A percentile compares a stretch with the other conserved stretches of the same genome.
These are phyloP conservation scores for Kodamaea kakaduensis DNA, from an alignment of 805 yeast species.

Conservation along the genomic window DNA sequence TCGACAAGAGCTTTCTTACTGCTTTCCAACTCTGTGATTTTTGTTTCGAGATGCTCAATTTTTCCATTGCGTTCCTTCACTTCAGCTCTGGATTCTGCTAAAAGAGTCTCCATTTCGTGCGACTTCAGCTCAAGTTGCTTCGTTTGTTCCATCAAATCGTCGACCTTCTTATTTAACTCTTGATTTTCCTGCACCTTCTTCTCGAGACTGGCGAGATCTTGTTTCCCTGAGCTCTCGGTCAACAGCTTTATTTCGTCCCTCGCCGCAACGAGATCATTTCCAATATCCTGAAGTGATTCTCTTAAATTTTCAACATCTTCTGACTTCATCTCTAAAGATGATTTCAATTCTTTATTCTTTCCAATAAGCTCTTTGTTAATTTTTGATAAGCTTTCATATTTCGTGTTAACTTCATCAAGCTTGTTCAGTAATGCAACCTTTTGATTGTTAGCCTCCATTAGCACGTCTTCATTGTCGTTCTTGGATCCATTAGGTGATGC, in stretches of 20 bases:
- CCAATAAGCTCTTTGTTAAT: slow-evolving; percentile 16
- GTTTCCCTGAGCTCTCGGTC: too few species aligned
- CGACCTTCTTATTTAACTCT: not conserved
- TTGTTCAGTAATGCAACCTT: not conserved
- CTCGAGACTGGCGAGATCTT: slow-evolving; percentile 9
- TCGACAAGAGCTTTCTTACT: slow-evolving; percentile 18
- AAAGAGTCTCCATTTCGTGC: not conserved
- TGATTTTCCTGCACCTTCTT: not conserved
- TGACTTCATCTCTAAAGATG: slow-evolving; percentile 35
- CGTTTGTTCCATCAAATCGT: not conserved
- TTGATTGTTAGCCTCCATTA: not conserved
- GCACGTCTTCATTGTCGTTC: slow-evolving; percentile 1
- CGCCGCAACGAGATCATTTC: slow-evolving; percentile 73
- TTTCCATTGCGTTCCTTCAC: not conserved
- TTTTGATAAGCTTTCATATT: slow-evolving; percentile 14
- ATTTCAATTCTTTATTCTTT: slow-evolving; percentile 18
- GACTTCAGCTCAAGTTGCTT: slow-evolving; percentile 1
- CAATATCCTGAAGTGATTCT: slow-evolving; percentile 74
- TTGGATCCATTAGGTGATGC: slow-evolving; percentile 2
- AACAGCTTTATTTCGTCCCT: slow-evolving; percentile 51
- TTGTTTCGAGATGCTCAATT: not conserved
- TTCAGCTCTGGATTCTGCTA: not conserved
- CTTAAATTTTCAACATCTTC: slow-evolving; percentile 68
- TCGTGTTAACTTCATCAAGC: slow-evolving; percentile 13
- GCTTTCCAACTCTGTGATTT: slow-evolving; percentile 12